Conservation (phyloP, 2,329 filamentous ascomycete species). For the Sporothrix phasma region DNA sequence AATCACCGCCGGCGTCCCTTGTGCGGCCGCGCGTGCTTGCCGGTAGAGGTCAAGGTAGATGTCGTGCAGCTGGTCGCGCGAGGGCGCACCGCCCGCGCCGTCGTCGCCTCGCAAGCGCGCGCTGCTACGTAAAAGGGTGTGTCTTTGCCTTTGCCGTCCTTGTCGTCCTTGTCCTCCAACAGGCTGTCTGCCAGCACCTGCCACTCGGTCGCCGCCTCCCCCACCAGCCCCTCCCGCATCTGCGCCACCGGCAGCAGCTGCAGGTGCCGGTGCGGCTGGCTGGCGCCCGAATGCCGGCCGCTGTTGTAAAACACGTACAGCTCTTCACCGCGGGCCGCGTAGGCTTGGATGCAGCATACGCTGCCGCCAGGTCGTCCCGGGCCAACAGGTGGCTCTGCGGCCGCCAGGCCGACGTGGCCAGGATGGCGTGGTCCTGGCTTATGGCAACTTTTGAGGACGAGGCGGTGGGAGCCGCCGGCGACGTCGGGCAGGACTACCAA, state of each 20-base stretch:
- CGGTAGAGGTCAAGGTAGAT: constrained; percentile 41
- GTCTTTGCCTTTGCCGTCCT: no score
- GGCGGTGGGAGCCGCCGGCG: constrained; percentile 37
- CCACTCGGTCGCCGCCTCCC: constrained; percentile 33
- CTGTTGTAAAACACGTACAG: constrained; percentile 63
- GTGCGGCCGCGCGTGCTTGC: constrained; percentile 33
- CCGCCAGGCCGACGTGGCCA: constrained; percentile 54
- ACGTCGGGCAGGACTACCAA: constrained; percentile 44
- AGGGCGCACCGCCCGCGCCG: background rate
- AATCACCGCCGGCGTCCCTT: constrained; percentile 9
- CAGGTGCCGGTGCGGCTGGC: constrained; percentile 61
- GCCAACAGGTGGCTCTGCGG: constrained; percentile 57
- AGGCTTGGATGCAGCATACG: constrained; percentile 54
- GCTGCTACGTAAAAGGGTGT: constrained; percentile 14
- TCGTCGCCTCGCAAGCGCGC: background rate
- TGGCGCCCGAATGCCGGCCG: constrained; percentile 57
- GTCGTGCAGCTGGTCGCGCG: constrained; percentile 28
- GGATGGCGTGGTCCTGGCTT: constrained; percentile 61
- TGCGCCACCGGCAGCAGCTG: constrained; percentile 57
- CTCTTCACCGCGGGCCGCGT: constrained; percentile 28
- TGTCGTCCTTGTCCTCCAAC: no score
- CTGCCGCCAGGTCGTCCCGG: constrained; percentile 47
- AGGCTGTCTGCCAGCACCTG: constrained; percentile 35
- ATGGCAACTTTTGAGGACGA: constrained; percentile 68
- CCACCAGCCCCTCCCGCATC: constrained; percentile 46